These are phyloP conservation scores for Syncephalastrum contaminatum DNA, from an alignment of 371 early-diverging fungal species.

Conservation along the genomic window DNA sequence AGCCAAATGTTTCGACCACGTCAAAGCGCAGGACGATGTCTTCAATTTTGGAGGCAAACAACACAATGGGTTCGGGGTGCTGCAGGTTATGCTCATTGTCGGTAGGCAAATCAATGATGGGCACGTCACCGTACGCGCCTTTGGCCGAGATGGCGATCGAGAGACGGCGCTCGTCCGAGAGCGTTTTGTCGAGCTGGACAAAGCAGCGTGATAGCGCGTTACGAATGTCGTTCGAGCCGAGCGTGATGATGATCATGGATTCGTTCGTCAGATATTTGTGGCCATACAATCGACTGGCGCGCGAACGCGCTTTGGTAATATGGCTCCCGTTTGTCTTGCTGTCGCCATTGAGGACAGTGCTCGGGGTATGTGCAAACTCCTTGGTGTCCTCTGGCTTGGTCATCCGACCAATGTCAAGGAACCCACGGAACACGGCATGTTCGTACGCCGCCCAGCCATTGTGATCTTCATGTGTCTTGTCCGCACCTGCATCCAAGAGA, in stretches of 20 bases:
- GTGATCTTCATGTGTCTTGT: slow-evolving; percentile 45
- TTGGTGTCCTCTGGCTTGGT: slow-evolving; percentile 34
- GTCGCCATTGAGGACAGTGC: background rate
- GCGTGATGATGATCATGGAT: slow-evolving; percentile 63
- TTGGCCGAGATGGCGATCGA: slow-evolving; percentile 63
- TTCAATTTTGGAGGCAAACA: slow-evolving; percentile 53
- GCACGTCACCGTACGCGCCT: slow-evolving; percentile 62
- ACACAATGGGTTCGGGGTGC: slow-evolving; percentile 61
- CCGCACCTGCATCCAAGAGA: slow-evolving; percentile 56
- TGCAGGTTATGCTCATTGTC: slow-evolving; percentile 25
- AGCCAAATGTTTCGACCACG: slow-evolving; percentile 63
- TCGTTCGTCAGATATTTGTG: slow-evolving; percentile 67
- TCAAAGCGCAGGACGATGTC: slow-evolving; percentile 63
- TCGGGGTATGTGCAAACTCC: background rate
- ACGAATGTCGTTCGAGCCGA: slow-evolving; percentile 70
- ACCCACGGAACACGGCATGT: slow-evolving; percentile 68
- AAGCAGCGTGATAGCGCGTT: slow-evolving; percentile 35
- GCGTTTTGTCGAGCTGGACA: slow-evolving; percentile 18
- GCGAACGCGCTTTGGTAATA: slow-evolving; percentile 18
- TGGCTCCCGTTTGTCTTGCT: slow-evolving; percentile 4
- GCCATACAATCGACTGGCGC: slow-evolving; percentile 58
- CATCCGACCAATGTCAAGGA: slow-evolving; percentile 48
- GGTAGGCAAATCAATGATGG: slow-evolving; percentile 61
- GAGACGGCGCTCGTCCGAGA: slow-evolving; percentile 40
- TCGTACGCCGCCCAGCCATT: slow-evolving; percentile 70